Base-by-base conservation (phyloP, 805 yeast genomes). In the Alloascoidea africana region DNA sequence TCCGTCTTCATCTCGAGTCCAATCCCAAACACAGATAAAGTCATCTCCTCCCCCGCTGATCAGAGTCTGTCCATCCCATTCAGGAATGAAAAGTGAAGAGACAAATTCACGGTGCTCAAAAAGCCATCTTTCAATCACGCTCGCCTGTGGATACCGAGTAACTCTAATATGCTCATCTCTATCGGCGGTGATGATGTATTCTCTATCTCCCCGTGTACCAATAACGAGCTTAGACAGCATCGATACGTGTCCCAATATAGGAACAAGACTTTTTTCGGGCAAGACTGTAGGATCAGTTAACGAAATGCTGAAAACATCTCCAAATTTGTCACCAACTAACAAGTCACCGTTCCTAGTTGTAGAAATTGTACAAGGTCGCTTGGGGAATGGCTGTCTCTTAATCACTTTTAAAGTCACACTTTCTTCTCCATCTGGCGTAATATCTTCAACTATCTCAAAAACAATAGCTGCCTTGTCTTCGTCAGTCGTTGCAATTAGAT, bases 111-210 rank as follows among this genome's bases (percentile, higher is more conserved):
- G 63, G 54, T 89, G 96, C 3, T 94, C 96, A 54, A 84, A 84
- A 38, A 87, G 63, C 74, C 84, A 86, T 48, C 74, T 70, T 43
- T 85, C 80, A 38, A 93, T 76, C 17, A 86, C 72, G 47, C 64
- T 84, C 3, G 87, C 63, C 44, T 76, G 68, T 2, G 96, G 97
- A 49, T 69, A 85, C 45, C 73, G 68, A 2, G 95, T 72, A 14
- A 91, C 66, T 53, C 93, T 70, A 44, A 91, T 80, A 56, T 93
- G 99, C 57, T 91, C 99, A 57, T 91, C 99, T 58, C 98, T 70
- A 60, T 91, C 99, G 30, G 87, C 75, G 1, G 94, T 76, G 39
- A 89, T 65, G 13, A 87, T 54, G 42, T 58, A 79, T 43, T 65
- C 63, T 41, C 69, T 68, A 5, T 65, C 68, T 4, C 62, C 56